phyloP scores from a whole-genome alignment of 495 filamentous ascomycete species.

The Neurospora terricola region DNA sequence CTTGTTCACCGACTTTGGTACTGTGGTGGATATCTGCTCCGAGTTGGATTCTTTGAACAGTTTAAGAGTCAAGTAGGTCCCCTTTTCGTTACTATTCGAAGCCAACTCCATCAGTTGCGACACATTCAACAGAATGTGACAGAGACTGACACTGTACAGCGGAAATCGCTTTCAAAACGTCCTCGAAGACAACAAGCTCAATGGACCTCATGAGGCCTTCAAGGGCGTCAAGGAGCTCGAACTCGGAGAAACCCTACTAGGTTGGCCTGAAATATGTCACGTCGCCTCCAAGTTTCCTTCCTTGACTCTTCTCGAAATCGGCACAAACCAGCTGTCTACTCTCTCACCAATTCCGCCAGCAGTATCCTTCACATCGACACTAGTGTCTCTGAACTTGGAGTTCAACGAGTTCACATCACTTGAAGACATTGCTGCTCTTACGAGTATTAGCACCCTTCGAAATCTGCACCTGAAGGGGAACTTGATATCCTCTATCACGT shows the following conservation, averaged over 20 bases:
- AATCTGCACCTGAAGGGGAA: constrained; percentile 52
- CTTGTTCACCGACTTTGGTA: constrained; percentile 55
- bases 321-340: constrained; percentile 36
- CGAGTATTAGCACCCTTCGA: constrained; percentile 48
- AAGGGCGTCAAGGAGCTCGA: constrained; percentile 54
- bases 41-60: constrained; percentile 51
- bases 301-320: constrained; percentile 45
- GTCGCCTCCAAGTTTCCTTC: constrained; percentile 44
- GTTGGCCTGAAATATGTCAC: constrained; percentile 58
- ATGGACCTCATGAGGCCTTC: constrained; percentile 32
- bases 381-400: constrained; percentile 58
- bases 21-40: constrained; percentile 59
- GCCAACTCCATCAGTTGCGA: constrained; percentile 1
- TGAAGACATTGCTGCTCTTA: constrained; percentile 45
- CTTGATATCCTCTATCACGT: constrained; percentile 27
- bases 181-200: constrained; percentile 26
- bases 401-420: constrained; percentile 61
- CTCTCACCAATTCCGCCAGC: constrained; percentile 34
- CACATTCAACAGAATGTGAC: not conserved
- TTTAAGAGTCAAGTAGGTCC: constrained; percentile 60
- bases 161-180: constrained; percentile 61
- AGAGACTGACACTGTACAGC: constrained; percentile 28
- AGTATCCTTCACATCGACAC: constrained; percentile 33
- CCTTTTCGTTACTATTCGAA: not conserved
- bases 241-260: constrained; percentile 60